Percentiles rank a stretch among this genome's conserved stretches.
phyloP scores from a whole-genome alignment of 208 protist species.

The Zelonia costaricensis region DNA sequence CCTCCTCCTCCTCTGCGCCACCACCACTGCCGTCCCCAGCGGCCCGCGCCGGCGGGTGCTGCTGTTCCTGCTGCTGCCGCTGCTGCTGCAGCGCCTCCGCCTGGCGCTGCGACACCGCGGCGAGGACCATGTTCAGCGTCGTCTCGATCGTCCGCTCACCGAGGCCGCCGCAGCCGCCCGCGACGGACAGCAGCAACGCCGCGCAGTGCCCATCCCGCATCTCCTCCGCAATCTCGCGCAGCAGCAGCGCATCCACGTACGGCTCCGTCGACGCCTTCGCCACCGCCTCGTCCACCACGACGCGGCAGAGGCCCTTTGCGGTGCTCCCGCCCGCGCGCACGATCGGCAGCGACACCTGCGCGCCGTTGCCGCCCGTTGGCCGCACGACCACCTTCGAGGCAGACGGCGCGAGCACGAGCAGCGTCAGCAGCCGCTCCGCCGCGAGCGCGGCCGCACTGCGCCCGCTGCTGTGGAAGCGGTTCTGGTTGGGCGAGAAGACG shows the following conservation, averaged over 20 bases:
- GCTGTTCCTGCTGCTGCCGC: too few relatives aligned
- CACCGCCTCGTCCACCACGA: constrained; percentile 19
- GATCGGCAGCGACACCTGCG: constrained; percentile 3
- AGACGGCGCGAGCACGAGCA: constrained; percentile 2
- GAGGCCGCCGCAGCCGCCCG: not conserved
- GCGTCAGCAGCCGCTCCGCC: constrained; percentile 10
- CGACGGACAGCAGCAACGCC: constrained; percentile 19
- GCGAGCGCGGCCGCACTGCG: not conserved
- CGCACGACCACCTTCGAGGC: not conserved
- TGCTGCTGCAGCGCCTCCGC: too few relatives aligned
- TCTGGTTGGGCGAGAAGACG: not conserved
- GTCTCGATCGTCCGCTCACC: constrained; percentile 1
- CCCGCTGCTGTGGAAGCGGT: not conserved
- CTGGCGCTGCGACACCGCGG: constrained; percentile 4
- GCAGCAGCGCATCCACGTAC: not conserved
- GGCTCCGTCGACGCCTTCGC: not conserved
- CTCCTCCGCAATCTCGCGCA: constrained; percentile 16
- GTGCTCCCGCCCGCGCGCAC: not conserved
- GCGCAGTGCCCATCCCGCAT: constrained; percentile 13
- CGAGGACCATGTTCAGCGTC: constrained; percentile 12
- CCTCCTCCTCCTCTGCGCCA: not conserved
- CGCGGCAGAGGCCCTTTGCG: not conserved
- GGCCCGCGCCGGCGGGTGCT: too few relatives aligned
- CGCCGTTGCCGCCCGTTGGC: not conserved
- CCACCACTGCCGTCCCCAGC: not conserved